Evolutionary conservation across 129 eudicot genomes (phyloP).

Genomic region (Helichrysum umbraculigerum): DNA sequence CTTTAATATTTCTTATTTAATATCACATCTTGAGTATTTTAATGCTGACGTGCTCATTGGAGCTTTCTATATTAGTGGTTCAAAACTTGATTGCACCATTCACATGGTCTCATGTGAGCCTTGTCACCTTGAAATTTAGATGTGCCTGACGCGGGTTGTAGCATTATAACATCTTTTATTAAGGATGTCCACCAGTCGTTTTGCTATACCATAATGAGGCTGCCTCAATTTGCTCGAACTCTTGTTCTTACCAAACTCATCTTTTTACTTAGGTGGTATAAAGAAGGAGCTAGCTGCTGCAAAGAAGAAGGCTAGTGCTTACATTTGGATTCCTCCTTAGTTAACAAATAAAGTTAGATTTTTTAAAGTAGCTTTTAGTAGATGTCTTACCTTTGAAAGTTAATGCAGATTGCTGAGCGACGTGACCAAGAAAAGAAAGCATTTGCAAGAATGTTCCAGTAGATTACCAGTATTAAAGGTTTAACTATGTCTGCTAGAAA

Average conservation of each 20-base stretch:
- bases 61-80: background rate
- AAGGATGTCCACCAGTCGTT: background rate
- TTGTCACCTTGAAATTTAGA: background rate
- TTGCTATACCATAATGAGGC: too few relatives aligned
- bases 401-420: constrained; percentile 78
- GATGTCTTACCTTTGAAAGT: constrained; percentile 10
- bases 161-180: too few relatives aligned
- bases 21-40: background rate
- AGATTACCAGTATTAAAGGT: constrained; percentile 35
- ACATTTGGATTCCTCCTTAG: background rate
- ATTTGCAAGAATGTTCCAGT: constrained; percentile 74
- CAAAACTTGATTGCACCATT: background rate
- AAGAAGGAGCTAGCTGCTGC: constrained; percentile 85
- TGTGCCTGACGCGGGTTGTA: too few relatives aligned
- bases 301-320: constrained; percentile 59
- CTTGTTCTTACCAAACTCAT: background rate
- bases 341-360: background rate
- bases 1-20: background rate
- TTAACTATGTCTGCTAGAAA: background rate
- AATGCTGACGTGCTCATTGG: too few relatives aligned
- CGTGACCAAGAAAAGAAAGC: constrained; percentile 74
- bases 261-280: constrained; percentile 55
- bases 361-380: background rate
- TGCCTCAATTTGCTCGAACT: background rate
- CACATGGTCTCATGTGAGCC: background rate